Evolutionary conservation across 768 basidiomycete species (phyloP), one percentile per base, ranked within the genome.

Genomic region (Phylloporus arenicola): DNA sequence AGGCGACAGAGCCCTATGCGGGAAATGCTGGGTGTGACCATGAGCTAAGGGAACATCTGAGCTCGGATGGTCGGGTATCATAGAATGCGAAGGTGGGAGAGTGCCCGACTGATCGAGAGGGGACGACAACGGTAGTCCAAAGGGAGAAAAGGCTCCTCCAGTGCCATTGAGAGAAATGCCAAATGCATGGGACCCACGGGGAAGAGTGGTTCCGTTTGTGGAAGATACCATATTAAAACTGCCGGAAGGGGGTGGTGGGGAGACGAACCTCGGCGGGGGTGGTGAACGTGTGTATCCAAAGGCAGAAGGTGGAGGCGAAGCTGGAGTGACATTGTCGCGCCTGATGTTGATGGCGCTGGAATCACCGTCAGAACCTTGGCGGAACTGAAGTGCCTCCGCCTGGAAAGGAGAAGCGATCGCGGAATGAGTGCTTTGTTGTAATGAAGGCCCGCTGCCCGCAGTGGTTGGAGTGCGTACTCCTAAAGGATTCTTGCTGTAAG

Each of bases 401-500:
- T 57, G 64, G 27, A 68, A 67, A n/a, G 68, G 59, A 7, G 68
- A 70, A 39, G 48, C 0, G 39, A 58, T 46, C n/a, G 47, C 41
- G 3, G 57, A 52, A n/a, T 64, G 66, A 42, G 42, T 52, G 35
- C 43, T 45, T 30, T 67, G 65, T 46, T 69, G 66, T 37, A 54
- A 59, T 22, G 59, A 55, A 34, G 66, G 41, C 14, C 58, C 59
- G 14, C 56, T 47, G 22, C 60, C 52, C 27, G 77, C 75, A 58
- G 80, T 83, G 13, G 84, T 87, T 11, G 88, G 84, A 8, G 87
- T 88, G 43, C 88, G 84, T 45, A 91, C 87, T 41, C 94, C 94
- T n/a, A 98, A 78, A 7, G 94, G 93, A 66, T 98, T 96, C 79
- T 96, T 97, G 71, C 92, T 95, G 70, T 95, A 99, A 7, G 93